Base-by-base conservation (phyloP, 139 green algal genomes). In the Chlamydomonas eustigma region DNA sequence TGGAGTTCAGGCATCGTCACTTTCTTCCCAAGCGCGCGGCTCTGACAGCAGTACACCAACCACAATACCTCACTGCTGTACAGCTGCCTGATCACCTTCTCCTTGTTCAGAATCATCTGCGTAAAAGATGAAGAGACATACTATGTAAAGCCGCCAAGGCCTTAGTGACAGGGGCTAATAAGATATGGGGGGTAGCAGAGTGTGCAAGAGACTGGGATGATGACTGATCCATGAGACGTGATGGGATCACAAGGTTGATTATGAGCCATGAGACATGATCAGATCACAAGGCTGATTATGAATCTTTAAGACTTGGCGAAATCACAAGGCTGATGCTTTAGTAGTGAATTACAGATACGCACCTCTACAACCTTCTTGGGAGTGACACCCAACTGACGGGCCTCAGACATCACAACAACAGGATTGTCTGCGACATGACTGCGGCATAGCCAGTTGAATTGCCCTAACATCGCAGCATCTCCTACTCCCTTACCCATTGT, bases 31-130 rank as follows among this genome's bases (percentile, higher is more conserved):
- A 86, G 73, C 33, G 81, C 81, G 2, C 78, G 65, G 4, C 39
- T 70, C 71, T 86, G 81, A 25, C 77, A 74, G 35, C 37, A 37
- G 35, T 74, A 75, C 37, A 82, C 71, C 69, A 86, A 71, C 81
- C 78, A 81, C 38, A 52, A 31, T 39, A 86, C 39, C 71, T 86
- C 81, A 37, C 71, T 58, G 2, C 64, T 44, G 78, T 86, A 86
- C 36, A 84, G 52, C 31, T 1, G 18, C 3, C 72, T 39, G n/a
- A 84, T 34, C 18, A 86, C 37, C 0, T 34, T 30, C 68, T 86
- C 81, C 37, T 80, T 80, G 50, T 50, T 44, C 36, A 86, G 37
- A 39, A 80, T 69, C 3, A 72, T 68, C 76, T 86, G 63, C 66
- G 31, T 18, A 18, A 12, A 18, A 58, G 44, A 58, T 58, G 44